These are phyloP conservation scores for Aristolochia fimbriata DNA, from an alignment of 164 flowering plant species.

Conservation along the genomic window DNA sequence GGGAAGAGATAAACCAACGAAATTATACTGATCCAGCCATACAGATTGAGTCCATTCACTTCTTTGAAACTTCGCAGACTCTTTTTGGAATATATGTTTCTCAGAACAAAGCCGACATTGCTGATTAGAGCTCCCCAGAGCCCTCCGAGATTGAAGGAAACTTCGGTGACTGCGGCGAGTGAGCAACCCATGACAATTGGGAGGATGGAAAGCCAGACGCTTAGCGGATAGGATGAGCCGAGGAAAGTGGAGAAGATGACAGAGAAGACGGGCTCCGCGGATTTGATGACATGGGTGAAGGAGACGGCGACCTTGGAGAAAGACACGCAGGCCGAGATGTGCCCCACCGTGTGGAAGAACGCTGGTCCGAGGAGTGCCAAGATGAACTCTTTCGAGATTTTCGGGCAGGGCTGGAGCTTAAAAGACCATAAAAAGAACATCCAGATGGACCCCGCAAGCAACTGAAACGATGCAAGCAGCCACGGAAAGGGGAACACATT, in stretches of 20 bases:
- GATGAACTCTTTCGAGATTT: constrained; percentile 56
- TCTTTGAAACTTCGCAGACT: constrained; percentile 73
- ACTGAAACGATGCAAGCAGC: constrained; percentile 79
- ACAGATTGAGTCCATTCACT: constrained; percentile 75
- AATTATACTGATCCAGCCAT: constrained; percentile 73
- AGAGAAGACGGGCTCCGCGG: constrained; percentile 77
- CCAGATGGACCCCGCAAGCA: constrained; percentile 72
- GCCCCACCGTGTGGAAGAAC: constrained; percentile 81
- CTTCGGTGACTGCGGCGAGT: constrained; percentile 80
- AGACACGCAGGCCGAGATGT: constrained; percentile 83
- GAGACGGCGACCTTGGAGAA: constrained; percentile 96
- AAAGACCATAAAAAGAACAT: constrained; percentile 70
- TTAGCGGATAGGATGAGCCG: constrained; percentile 63
- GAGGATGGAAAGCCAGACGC: constrained; percentile 74
- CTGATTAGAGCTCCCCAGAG: constrained; percentile 83
- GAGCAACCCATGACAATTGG: constrained; percentile 85
- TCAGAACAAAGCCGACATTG: constrained; percentile 79
- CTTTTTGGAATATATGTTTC: constrained; percentile 74
- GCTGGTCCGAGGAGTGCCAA: constrained; percentile 83
- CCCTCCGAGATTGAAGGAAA: constrained; percentile 69
- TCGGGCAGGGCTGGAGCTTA: constrained; percentile 68
- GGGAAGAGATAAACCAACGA: constrained; percentile 69
- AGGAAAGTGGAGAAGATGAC: constrained; percentile 68
- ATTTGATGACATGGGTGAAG: constrained; percentile 89
- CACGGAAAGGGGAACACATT: constrained; percentile 81